Conservation (phyloP, 2,329 filamentous ascomycete genomes). For the Clonostachys rhizophaga region DNA sequence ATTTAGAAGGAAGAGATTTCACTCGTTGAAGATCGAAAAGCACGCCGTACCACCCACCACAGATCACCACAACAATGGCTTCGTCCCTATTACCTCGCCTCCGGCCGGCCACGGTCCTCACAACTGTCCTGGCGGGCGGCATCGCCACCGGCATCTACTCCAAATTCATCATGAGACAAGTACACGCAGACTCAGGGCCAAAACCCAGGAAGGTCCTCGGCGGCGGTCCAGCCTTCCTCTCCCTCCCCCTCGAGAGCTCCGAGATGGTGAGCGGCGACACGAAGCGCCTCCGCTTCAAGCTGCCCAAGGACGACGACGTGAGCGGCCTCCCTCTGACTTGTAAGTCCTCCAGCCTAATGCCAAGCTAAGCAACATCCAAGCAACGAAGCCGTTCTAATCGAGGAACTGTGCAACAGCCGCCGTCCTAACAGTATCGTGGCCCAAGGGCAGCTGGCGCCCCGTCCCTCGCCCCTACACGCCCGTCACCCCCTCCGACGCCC, state of each 20-base stretch:
- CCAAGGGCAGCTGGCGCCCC: slow-evolving; percentile 51
- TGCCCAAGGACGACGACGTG: slow-evolving; percentile 38
- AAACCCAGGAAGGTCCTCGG: slow-evolving; percentile 19
- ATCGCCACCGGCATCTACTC: no score
- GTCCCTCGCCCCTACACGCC: slow-evolving; percentile 65
- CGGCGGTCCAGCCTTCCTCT: slow-evolving; percentile 32
- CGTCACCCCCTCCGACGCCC: slow-evolving; percentile 45
- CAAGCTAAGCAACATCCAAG: not conserved
- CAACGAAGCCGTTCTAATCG: not conserved
- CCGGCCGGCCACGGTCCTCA: no score
- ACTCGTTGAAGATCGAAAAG: no score
- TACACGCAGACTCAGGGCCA: no score
- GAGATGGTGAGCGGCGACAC: slow-evolving; percentile 54
- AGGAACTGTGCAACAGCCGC: slow-evolving; percentile 30
- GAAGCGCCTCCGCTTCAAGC: slow-evolving; percentile 50
- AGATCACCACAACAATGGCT: no score
- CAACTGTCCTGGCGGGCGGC: no score
- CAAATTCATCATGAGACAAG: no score
- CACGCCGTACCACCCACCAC: no score
- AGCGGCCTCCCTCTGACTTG: slow-evolving; percentile 47
- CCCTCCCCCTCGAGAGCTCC: slow-evolving; percentile 42
- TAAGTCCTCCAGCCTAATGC: slow-evolving; percentile 14
- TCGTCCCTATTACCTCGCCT: no score
- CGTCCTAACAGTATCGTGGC: slow-evolving; percentile 56
- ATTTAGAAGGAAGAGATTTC: no score